These are phyloP conservation scores for Phytophthora brassicae DNA, from an alignment of 352 stramenopile species.

Conservation along the genomic window DNA sequence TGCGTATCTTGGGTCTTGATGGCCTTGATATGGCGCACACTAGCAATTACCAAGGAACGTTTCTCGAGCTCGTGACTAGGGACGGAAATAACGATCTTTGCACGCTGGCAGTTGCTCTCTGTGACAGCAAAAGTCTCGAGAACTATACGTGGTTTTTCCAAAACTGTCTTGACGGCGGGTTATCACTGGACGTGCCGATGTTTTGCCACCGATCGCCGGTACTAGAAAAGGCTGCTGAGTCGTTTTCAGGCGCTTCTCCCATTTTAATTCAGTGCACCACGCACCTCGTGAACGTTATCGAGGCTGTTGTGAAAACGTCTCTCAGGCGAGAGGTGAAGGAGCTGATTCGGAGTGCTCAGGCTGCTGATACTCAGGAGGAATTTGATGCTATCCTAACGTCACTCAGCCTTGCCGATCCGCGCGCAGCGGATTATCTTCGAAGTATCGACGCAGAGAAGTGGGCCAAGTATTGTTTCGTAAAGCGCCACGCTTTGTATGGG, in stretches of 20 bases:
- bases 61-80: constrained; percentile 40
- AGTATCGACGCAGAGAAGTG: constrained; percentile 32
- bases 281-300: constrained; percentile 32
- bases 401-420: constrained; percentile 21
- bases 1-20: constrained; percentile 36
- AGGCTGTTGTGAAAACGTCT: constrained; percentile 33
- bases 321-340: constrained; percentile 21
- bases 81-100: constrained; percentile 46
- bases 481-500: constrained; percentile 36
- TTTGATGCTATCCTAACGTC: constrained; percentile 30
- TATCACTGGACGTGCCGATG: constrained; percentile 39
- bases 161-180: constrained; percentile 27
- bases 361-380: constrained; percentile 32
- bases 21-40: constrained; percentile 34
- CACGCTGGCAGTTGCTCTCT: constrained; percentile 40
- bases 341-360: constrained; percentile 35
- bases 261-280: constrained; percentile 46
- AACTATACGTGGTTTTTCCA: constrained; percentile 52
- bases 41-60: constrained; percentile 41
- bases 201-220: constrained; percentile 37
- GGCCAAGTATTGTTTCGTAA: constrained; percentile 45
- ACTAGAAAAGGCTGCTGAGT: constrained; percentile 30
- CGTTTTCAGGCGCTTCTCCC: constrained; percentile 29
- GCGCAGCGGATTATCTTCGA: constrained; percentile 25
- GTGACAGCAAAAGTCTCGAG: constrained; percentile 31